phyloP scores from a whole-genome alignment of 345 rosid species.

The Salix viminalis region DNA sequence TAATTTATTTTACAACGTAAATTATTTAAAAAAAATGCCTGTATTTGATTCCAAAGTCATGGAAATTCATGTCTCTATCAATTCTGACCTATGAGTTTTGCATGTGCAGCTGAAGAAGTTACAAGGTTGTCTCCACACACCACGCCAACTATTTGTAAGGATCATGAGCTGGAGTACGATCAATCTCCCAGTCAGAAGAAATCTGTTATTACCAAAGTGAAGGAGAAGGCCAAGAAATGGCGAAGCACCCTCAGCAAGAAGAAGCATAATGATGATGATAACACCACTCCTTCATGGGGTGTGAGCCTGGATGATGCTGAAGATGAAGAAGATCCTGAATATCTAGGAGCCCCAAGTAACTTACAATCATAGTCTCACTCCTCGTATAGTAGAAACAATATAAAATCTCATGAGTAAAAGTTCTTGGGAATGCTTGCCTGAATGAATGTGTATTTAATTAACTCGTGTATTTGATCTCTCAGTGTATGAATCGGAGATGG shows the following conservation, averaged over 20 bases:
- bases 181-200: conserved; percentile 38
- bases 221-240: conserved; percentile 61
- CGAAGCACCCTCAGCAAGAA: conserved; percentile 50
- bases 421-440: background rate
- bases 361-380: background rate
- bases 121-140: conserved; percentile 33
- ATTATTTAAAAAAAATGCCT: background rate
- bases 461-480: conserved; percentile 1
- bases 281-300: conserved; percentile 43
- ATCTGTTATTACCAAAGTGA: conserved; percentile 66
- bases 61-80: background rate
- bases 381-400: background rate
- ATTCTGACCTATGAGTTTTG: background rate
- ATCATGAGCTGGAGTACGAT: conserved; percentile 42
- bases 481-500: conserved; percentile 77
- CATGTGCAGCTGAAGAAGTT: conserved; percentile 33
- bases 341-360: conserved; percentile 74
- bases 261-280: conserved; percentile 42
- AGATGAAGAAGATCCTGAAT: conserved; percentile 50
- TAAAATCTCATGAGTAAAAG: background rate
- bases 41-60: background rate
- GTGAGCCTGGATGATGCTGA: conserved; percentile 45
- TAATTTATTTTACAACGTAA: background rate
- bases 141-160: conserved; percentile 22
- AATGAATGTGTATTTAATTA: background rate